Base-by-base conservation (phyloP, 106 monocot genomes). In the Dactylorhiza incarnata region DNA sequence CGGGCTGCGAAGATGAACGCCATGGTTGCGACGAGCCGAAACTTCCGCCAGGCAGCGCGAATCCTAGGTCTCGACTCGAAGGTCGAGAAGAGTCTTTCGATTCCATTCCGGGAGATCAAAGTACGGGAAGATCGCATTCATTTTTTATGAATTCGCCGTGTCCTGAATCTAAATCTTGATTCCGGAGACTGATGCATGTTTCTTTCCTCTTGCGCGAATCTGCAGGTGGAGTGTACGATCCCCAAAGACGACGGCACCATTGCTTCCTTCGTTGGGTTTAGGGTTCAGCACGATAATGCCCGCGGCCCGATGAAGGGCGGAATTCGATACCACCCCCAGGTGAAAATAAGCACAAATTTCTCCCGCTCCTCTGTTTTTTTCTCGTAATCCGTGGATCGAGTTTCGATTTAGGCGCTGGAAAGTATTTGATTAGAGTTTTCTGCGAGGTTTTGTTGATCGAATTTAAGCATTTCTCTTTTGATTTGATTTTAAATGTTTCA, bases 301-400 rank as follows among this genome's bases (percentile, higher is more conserved):
- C 85, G 97, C 7, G 97, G 94, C 5, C 97, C 97, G 19, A 94
- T 94, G 94, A 94, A 99, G 68, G 97, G 97, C 9, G 94, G 97
- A n/a, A 91, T 94, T 66, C 86, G 94, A 19, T 94, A 91, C 66
- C 97, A 99, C 20, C 97, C 87, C 5, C 91, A 99, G 86, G 97
- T 99, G 74, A 72, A 3, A 26, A 51, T 49, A 49, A 45, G 16
- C 15, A 49, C 14, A 48, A 37, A 43, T 10, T 8, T 15, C 1
- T 45, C 6, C 16, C 17, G 5, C 6, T 66, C 26, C 4, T 6
- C 13, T 16, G n/a, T 59, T n/a, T n/a, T 5, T 69, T 37, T 66
- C 5, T 46, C 16, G 43, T 7, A 0, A 9, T 4, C 3, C 23
- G 19, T 48, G 72, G 49, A 49, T 49, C 8, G 7, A 44, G 7